Conservation (phyloP, 305 asterid species). For the Solanum chacoense region DNA sequence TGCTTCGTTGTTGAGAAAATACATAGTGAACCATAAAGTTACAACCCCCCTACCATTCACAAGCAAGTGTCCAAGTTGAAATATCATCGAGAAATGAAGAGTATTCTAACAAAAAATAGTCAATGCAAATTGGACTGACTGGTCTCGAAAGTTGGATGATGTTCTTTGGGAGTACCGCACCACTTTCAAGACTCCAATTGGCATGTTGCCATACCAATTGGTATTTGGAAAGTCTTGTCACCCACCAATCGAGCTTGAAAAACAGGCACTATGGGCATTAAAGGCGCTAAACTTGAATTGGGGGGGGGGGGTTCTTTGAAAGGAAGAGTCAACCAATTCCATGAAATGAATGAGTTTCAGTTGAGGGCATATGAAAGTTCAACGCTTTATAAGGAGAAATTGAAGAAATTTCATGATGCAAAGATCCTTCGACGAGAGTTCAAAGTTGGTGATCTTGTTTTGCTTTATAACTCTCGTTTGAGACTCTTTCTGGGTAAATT, state of each 20-base stretch:
- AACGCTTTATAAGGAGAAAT: background rate
- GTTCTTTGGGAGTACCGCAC: background rate
- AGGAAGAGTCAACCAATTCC: background rate
- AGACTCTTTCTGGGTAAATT: background rate
- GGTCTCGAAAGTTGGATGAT: background rate
- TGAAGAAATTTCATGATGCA: background rate
- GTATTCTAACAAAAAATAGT: background rate
- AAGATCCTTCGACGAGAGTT: background rate
- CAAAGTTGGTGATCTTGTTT: background rate
- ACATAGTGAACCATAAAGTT: background rate
- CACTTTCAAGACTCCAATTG: background rate
- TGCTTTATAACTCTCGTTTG: background rate
- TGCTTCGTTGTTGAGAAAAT: background rate
- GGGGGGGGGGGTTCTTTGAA: background rate
- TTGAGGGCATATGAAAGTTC: background rate
- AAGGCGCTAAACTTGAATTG: background rate
- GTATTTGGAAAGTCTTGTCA: background rate
- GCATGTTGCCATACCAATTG: background rate
- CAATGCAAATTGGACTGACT: background rate
- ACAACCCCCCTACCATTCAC: background rate
- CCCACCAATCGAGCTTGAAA: background rate
- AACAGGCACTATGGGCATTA: background rate
- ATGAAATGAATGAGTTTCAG: background rate
- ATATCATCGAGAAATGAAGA: background rate
- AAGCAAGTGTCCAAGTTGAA: background rate